Evolutionary conservation across 805 yeast genomes (phyloP).

Genomic region (Candida insectalens): DNA sequence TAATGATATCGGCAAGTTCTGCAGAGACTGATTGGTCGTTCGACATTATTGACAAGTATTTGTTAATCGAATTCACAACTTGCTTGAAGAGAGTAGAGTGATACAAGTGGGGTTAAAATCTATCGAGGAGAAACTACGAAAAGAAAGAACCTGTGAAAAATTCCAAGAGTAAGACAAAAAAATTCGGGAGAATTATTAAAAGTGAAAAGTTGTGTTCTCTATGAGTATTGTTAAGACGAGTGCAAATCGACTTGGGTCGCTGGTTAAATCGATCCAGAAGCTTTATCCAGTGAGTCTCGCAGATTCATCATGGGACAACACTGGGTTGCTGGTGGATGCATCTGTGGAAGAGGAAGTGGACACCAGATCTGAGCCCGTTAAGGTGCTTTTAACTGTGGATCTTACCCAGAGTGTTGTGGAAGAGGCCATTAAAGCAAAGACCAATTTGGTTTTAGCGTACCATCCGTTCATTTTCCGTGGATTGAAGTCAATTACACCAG

Average conservation of each 20-base stretch:
- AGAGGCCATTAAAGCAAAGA: constrained; percentile 58
- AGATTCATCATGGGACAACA: constrained; percentile 89
- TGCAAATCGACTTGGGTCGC: constrained; percentile 28
- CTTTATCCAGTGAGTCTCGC: constrained; percentile 78
- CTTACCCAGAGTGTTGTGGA: constrained; percentile 74
- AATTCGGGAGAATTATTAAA: background rate
- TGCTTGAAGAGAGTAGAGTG: background rate
- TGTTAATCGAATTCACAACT: too few species aligned
- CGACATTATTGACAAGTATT: too few species aligned
- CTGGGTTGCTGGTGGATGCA: constrained; percentile 78
- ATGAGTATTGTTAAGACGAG: background rate
- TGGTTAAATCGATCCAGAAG: constrained; percentile 49
- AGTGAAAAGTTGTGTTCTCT: background rate
- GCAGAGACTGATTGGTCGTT: constrained; percentile 10
- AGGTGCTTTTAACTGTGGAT: constrained; percentile 67
- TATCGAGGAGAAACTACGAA: too few species aligned
- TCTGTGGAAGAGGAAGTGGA: constrained; percentile 5
- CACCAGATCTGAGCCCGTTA: constrained; percentile 7
- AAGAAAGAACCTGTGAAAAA: too few species aligned
- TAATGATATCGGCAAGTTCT: constrained; percentile 37
- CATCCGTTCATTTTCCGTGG: constrained; percentile 93
- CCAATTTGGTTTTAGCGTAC: constrained; percentile 69
- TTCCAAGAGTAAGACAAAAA: background rate
- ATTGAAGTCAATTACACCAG: constrained; percentile 54
- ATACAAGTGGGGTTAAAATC: background rate